phyloP scores from a whole-genome alignment of 306 rosid genomes.

The Lagenaria siceraria region DNA sequence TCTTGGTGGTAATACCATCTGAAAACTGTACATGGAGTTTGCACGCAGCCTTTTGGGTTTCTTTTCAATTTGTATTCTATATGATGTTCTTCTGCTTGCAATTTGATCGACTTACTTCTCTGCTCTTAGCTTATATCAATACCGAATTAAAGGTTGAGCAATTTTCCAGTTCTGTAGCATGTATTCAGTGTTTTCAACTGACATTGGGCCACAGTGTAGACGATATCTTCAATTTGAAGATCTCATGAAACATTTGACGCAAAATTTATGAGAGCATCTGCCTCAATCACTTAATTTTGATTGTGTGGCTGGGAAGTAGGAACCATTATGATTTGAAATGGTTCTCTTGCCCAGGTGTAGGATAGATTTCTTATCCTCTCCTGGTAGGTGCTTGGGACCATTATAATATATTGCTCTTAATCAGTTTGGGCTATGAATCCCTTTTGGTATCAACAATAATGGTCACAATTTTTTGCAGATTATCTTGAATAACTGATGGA shows the following conservation, averaged over 20 bases:
- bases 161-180: background rate
- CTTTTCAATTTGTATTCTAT: background rate
- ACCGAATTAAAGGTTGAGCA: background rate
- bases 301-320: background rate
- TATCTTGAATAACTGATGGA: background rate
- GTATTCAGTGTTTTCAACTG: background rate
- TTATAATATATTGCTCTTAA: background rate
- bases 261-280: background rate
- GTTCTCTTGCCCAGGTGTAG: background rate
- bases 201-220: background rate
- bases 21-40: background rate
- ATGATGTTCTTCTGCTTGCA: background rate
- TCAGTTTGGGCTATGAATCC: background rate
- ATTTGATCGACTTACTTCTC: background rate
- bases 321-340: background rate
- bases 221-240: background rate
- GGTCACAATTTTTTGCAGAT: background rate
- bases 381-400: background rate
- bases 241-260: background rate
- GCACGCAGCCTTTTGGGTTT: background rate
- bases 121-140: background rate
- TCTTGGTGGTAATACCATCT: background rate
- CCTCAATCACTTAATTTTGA: background rate
- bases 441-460: background rate
- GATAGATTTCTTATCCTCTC: background rate